Percentiles rank a stretch among this genome's conserved stretches.
These are phyloP conservation scores for Clonostachys solani DNA, from an alignment of 2,329 filamentous ascomycete genomes.

Conservation along the genomic window DNA sequence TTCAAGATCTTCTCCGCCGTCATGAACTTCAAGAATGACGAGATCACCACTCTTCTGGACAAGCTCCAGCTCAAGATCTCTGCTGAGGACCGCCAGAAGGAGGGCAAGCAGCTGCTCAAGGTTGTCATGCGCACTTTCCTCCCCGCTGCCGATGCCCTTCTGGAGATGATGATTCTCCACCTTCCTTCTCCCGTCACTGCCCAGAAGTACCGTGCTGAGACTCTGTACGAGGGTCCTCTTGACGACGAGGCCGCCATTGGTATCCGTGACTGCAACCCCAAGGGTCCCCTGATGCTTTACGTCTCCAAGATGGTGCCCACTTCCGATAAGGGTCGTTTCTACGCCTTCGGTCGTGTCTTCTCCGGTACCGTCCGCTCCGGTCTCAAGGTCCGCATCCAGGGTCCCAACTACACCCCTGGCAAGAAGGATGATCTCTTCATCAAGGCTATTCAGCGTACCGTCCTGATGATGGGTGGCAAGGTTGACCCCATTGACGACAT, in stretches of 20 bases:
- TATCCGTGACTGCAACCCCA: slow-evolving; percentile 98
- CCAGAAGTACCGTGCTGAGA: slow-evolving; percentile 97
- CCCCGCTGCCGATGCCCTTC: slow-evolving; percentile 92
- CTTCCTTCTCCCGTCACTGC: slow-evolving; percentile 93
- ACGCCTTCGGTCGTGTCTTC: slow-evolving; percentile 99
- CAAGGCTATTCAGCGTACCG: slow-evolving; percentile 99
- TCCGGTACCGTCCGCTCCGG: slow-evolving; percentile 95
- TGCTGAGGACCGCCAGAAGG: slow-evolving; percentile 82
- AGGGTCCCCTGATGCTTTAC: slow-evolving; percentile 99
- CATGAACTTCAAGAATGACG: slow-evolving; percentile 99
- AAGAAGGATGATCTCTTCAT: slow-evolving; percentile 99
- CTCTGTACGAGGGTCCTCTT: slow-evolving; percentile 93
- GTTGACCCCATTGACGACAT: slow-evolving; percentile 99
- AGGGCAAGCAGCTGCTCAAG: slow-evolving; percentile 98
- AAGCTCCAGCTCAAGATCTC: slow-evolving; percentile 95
- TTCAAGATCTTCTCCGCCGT: slow-evolving; percentile 97
- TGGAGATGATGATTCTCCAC: slow-evolving; percentile 99
- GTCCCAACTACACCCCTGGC: slow-evolving; percentile 95
- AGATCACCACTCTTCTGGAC: slow-evolving; percentile 74
- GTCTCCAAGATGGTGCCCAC: slow-evolving; percentile 99
- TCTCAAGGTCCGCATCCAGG: slow-evolving; percentile 99
- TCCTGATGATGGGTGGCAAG: slow-evolving; percentile 99
- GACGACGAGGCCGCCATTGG: slow-evolving; percentile 92
- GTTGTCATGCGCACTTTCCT: slow-evolving; percentile 98
- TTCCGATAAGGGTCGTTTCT: slow-evolving; percentile 99